Evolutionary conservation across 2,329 filamentous ascomycete genomes (phyloP).

Genomic region (Calcarisporium arbuscula): DNA sequence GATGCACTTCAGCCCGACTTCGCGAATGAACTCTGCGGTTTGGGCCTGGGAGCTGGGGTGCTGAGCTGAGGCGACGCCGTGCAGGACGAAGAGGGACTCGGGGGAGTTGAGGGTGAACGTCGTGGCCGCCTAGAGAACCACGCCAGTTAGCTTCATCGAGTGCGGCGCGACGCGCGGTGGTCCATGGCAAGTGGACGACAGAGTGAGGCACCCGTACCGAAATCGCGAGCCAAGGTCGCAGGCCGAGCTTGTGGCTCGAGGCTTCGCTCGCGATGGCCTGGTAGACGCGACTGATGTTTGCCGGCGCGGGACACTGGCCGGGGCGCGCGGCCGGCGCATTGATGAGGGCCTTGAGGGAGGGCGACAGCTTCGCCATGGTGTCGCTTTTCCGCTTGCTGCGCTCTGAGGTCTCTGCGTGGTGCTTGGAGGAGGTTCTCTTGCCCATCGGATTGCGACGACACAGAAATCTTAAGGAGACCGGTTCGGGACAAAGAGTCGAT

Average conservation of each 20-base stretch:
- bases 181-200: too few species aligned
- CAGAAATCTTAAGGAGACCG: too few species aligned
- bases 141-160: fast-evolving
- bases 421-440: too few species aligned
- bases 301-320: slow-evolving; percentile 57
- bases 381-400: too few species aligned
- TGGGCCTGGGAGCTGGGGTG: slow-evolving; percentile 25
- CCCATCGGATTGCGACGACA: too few species aligned
- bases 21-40: slow-evolving; percentile 66
- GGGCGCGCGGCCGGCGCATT: slow-evolving; percentile 62
- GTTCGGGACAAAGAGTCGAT: too few species aligned
- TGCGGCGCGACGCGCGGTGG: too few species aligned
- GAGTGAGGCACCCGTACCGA: slow-evolving; percentile 39
- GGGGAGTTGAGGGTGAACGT: slow-evolving; percentile 85
- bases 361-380: slow-evolving; percentile 69
- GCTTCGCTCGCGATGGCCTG: slow-evolving; percentile 58
- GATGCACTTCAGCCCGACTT: slow-evolving; percentile 71
- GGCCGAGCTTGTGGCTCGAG: slow-evolving; percentile 52
- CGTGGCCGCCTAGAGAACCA: slow-evolving; percentile 57
- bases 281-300: slow-evolving; percentile 58
- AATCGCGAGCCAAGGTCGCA: slow-evolving; percentile 59
- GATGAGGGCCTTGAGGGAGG: slow-evolving; percentile 66
- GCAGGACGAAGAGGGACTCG: slow-evolving; percentile 61
- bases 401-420: too few species aligned
- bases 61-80: slow-evolving; percentile 38